Evolutionary conservation across 1,284 basidiomycete genomes (phyloP).

Genomic region (Somion occarium): DNA sequence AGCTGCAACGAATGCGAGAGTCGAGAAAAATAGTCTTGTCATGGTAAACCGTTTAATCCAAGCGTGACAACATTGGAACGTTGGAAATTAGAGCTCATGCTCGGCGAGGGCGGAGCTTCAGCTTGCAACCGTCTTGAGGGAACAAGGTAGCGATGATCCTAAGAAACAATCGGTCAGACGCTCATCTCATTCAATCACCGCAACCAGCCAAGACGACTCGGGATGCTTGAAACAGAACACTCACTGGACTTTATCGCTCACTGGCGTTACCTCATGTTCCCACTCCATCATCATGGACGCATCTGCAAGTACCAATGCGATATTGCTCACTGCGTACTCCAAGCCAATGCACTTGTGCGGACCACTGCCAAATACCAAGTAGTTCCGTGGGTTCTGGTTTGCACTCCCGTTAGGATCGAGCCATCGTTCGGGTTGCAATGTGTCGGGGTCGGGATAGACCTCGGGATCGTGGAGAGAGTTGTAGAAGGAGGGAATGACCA

Average conservation of each 20-base stretch:
- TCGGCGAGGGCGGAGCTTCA: slow-evolving; percentile 68
- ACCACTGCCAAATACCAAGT: slow-evolving; percentile 92
- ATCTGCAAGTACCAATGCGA: slow-evolving; percentile 82
- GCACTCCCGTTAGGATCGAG: slow-evolving; percentile 79
- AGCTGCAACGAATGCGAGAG: background rate
- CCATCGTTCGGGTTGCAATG: slow-evolving; percentile 90
- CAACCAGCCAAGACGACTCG: background rate
- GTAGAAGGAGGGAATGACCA: slow-evolving; percentile 98
- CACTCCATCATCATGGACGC: slow-evolving; percentile 83
- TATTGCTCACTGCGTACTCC: slow-evolving; percentile 93
- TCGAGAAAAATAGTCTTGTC: background rate
- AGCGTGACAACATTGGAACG: too few relatives aligned
- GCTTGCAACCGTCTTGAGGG: slow-evolving; percentile 86
- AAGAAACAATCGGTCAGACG: slow-evolving; percentile 9
- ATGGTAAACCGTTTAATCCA: too few relatives aligned
- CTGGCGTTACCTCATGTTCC: slow-evolving; percentile 80
- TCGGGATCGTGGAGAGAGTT: slow-evolving; percentile 88
- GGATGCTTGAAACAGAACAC: slow-evolving; percentile 37
- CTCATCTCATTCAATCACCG: background rate
- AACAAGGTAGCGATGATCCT: slow-evolving; percentile 93
- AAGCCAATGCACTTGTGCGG: slow-evolving; percentile 93
- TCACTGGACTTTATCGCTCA: slow-evolving; percentile 81
- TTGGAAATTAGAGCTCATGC: too few relatives aligned
- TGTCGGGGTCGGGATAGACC: slow-evolving; percentile 86
- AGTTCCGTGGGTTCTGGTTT: slow-evolving; percentile 89